phyloP scores from a whole-genome alignment of 1,284 basidiomycete species.

The Pseudozyma flocculosa region DNA sequence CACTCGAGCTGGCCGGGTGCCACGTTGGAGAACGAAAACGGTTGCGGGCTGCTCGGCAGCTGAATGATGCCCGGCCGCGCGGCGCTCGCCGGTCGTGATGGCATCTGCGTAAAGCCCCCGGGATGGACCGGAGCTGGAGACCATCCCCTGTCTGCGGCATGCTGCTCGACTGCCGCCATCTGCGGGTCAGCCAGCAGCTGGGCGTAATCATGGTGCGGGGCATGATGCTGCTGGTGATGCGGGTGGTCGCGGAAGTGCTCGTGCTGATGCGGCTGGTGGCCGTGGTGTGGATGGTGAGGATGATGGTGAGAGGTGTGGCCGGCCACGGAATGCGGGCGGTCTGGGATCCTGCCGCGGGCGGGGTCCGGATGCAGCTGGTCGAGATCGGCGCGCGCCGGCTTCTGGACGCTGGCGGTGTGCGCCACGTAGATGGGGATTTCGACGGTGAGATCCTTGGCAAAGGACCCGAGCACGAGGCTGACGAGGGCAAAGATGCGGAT shows the following conservation, averaged over 20 bases:
- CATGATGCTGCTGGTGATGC: constrained; percentile 4
- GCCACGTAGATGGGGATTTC: constrained; percentile 49
- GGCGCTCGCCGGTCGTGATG: constrained; percentile 26
- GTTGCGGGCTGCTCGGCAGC: constrained; percentile 23
- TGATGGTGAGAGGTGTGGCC: constrained; percentile 4
- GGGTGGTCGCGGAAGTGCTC: constrained; percentile 7
- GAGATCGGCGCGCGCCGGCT: constrained; percentile 5
- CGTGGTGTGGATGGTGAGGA: constrained; percentile 4
- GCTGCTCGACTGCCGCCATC: constrained; percentile 28
- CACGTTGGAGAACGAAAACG: constrained; percentile 14
- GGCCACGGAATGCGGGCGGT: constrained; percentile 26
- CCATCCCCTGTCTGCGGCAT: constrained; percentile 44
- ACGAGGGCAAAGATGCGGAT: constrained; percentile 39
- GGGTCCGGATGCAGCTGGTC: constrained; percentile 8
- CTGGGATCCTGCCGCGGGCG: constrained; percentile 4
- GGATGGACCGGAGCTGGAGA: constrained; percentile 37
- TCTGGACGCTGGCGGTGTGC: constrained; percentile 37
- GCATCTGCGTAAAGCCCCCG: not conserved
- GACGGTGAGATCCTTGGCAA: constrained; percentile 49
- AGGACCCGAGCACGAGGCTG: constrained; percentile 41
- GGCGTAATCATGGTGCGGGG: constrained; percentile 11
- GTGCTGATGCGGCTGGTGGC: constrained; percentile 4
- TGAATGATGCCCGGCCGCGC: constrained; percentile 37
- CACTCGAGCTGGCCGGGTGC: constrained; percentile 16
- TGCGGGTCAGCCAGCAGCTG: constrained; percentile 6